Conservation (phyloP, 176 grass and related monocot genomes). For the maize (Zea mays) region DNA sequence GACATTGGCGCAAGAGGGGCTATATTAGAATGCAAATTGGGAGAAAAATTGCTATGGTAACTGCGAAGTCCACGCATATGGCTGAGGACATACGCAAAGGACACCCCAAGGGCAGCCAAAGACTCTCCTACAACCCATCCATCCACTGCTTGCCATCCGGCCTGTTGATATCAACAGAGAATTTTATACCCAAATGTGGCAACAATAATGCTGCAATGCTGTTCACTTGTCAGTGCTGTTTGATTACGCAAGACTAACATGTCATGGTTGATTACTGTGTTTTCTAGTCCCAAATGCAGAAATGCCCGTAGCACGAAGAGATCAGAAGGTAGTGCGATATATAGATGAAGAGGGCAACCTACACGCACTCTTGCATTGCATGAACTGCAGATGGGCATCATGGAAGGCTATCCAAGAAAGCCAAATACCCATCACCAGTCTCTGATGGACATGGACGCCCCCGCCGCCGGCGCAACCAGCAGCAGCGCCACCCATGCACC, state of each 20-base stretch:
- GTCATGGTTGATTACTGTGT: not conserved
- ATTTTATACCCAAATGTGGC: not conserved
- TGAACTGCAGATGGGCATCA: conserved; percentile 21
- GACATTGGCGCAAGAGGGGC: not conserved
- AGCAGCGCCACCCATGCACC: conserved; percentile 1
- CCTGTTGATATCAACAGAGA: not conserved
- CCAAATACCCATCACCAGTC: not conserved
- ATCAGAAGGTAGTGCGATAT: not conserved
- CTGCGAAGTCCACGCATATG: conserved; percentile 3
- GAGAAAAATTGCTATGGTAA: not conserved
- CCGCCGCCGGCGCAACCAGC: not conserved
- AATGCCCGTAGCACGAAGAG: not conserved
- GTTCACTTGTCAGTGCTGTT: not conserved
- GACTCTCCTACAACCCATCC: not conserved
- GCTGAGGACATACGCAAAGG: not conserved
- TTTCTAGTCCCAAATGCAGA: not conserved
- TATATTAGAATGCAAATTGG: not conserved
- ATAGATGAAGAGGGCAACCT: not conserved
- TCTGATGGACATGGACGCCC: not conserved
- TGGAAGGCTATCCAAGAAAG: conserved; percentile 36
- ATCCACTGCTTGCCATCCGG: not conserved
- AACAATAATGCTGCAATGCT: not conserved
- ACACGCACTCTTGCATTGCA: not conserved
- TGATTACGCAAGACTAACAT: not conserved
- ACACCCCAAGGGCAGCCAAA: not conserved